A percentile compares a stretch with the other conserved stretches of the same genome.
Conservation (phyloP, 331 rosid species). For the Cydonia oblonga region DNA sequence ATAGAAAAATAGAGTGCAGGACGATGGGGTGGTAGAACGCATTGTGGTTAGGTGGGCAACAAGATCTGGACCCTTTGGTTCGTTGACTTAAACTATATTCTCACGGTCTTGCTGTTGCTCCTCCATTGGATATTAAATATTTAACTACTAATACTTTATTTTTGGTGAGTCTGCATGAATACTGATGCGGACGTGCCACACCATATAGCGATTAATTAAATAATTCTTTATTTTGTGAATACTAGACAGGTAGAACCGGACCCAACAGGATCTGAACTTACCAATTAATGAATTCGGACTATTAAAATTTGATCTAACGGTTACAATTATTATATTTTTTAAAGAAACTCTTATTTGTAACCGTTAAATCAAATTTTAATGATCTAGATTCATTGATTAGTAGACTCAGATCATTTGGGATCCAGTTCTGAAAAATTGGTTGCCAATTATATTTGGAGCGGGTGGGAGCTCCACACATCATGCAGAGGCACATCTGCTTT, state of each 20-base stretch:
- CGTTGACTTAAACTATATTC: not conserved
- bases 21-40: slow-evolving; percentile 7
- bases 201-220: not conserved
- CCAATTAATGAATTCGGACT: no score
- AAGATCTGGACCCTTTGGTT: slow-evolving; percentile 1
- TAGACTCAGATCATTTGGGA: no score
- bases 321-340: no score
- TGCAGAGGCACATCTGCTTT: no score
- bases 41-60: not conserved
- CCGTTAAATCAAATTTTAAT: no score
- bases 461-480: not conserved
- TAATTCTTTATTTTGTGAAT: not conserved
- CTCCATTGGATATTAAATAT: not conserved
- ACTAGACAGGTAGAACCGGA: not conserved
- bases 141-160: not conserved
- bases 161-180: not conserved
- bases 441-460: not conserved
- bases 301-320: no score
- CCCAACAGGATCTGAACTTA: no score
- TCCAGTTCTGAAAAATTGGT: not conserved
- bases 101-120: not conserved
- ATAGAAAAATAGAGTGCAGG: not conserved
- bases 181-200: not conserved
- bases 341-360: no score
- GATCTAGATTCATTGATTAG: no score